These are phyloP conservation scores for Cudoniella acicularis DNA, from an alignment of 495 filamentous ascomycete species.

Conservation along the genomic window DNA sequence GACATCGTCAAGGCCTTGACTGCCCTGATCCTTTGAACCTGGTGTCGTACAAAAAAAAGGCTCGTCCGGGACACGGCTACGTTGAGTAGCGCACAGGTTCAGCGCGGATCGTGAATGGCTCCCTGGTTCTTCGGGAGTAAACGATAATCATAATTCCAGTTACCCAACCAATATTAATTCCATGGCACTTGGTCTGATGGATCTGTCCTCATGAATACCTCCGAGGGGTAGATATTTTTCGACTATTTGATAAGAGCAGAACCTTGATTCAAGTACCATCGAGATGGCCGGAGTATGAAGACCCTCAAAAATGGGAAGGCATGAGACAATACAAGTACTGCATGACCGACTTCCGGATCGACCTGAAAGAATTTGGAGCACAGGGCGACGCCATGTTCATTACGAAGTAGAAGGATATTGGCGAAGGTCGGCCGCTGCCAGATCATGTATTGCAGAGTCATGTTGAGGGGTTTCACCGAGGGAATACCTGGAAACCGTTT, in stretches of 20 bases:
- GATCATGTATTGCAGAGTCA: constrained; percentile 8
- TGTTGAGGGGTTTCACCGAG: too few species aligned
- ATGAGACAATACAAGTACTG: constrained; percentile 14
- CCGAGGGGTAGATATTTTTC: background rate
- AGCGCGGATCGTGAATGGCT: constrained; percentile 8
- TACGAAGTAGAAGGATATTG: constrained; percentile 17
- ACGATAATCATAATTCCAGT: constrained; percentile 13
- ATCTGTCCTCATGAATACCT: constrained; percentile 6
- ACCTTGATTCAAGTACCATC: constrained; percentile 4
- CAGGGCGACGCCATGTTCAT: constrained; percentile 14
- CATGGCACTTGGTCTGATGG: constrained; percentile 2
- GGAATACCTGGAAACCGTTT: too few species aligned
- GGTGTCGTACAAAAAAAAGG: constrained; percentile 3
- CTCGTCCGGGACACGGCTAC: background rate
- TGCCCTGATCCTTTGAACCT: constrained; percentile 7
- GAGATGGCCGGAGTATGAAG: background rate
- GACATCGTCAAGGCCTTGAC: constrained; percentile 3
- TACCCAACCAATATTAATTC: constrained; percentile 7
- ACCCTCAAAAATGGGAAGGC: constrained; percentile 2
- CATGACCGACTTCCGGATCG: constrained; percentile 12
- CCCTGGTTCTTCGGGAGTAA: constrained; percentile 13
- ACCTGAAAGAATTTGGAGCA: constrained; percentile 9
- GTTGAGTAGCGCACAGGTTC: constrained; percentile 9
- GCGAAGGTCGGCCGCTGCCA: constrained; percentile 4
- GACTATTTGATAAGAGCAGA: background rate